phyloP scores from a whole-genome alignment of 192 early-diverging fungal species.

The Ambispora gerdemannii region DNA sequence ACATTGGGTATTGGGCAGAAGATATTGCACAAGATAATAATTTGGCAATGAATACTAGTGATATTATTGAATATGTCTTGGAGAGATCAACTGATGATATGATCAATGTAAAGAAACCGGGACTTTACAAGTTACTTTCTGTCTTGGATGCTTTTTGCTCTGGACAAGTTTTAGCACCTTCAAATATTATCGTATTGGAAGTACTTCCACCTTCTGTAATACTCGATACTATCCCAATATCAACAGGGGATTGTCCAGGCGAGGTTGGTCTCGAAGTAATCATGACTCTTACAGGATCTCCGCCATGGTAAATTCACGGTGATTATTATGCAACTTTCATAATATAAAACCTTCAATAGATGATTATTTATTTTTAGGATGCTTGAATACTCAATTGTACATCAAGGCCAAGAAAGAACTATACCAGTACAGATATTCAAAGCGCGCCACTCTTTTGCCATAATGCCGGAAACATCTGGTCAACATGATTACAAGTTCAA shows the following conservation, averaged over 20 bases:
- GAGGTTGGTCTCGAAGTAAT: constrained; percentile 24
- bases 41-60: neutral
- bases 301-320: constrained; percentile 14
- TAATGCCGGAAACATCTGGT: constrained; percentile 5
- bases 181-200: neutral
- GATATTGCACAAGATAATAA: neutral
- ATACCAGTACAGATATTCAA: constrained; percentile 1
- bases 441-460: neutral
- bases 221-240: constrained; percentile 25
- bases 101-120: constrained; percentile 32
- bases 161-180: constrained; percentile 28
- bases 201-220: constrained; percentile 20
- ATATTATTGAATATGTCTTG: neutral
- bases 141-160: constrained; percentile 36
- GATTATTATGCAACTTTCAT: neutral
- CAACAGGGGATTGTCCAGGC: constrained; percentile 28
- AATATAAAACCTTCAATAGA: neutral
- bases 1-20: constrained; percentile 28
- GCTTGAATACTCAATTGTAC: constrained; percentile 17
- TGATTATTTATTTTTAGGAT: constrained; percentile 9
- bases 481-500: constrained; percentile 26
- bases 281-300: constrained; percentile 25
- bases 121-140: constrained; percentile 37
- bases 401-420: neutral
- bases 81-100: neutral